Evolutionary conservation across 306 rosid species (phyloP).

Genomic region (Inga oerstediana): DNA sequence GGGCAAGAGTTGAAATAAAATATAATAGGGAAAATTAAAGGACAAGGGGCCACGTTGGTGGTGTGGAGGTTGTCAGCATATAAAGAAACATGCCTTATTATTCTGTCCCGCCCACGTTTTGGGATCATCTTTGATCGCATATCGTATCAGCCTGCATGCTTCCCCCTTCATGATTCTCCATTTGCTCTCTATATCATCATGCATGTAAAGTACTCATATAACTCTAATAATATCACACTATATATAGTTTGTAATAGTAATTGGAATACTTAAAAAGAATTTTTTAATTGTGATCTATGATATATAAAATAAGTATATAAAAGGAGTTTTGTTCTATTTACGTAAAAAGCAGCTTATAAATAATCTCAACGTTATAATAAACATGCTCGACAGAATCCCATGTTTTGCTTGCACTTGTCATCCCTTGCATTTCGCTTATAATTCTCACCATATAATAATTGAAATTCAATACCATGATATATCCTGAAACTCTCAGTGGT

Average conservation of each 20-base stretch:
- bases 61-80: neutral
- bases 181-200: neutral
- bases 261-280: too few species aligned
- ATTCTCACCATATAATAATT: neutral
- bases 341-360: too few species aligned
- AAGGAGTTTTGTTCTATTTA: too few species aligned
- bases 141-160: neutral
- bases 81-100: neutral
- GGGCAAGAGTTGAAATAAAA: neutral
- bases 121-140: neutral
- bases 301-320: too few species aligned
- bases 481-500: neutral
- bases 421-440: neutral
- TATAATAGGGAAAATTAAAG: neutral
- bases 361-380: too few species aligned
- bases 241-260: too few species aligned
- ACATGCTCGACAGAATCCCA: neutral
- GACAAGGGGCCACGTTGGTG: neutral
- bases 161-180: neutral
- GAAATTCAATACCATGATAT: neutral
- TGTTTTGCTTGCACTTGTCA: neutral
- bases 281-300: too few species aligned
- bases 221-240: neutral
- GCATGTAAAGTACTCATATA: neutral
- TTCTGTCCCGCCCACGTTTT: neutral